Conservation (phyloP, 1,284 basidiomycete genomes). For the Neonothopanus nambi region DNA sequence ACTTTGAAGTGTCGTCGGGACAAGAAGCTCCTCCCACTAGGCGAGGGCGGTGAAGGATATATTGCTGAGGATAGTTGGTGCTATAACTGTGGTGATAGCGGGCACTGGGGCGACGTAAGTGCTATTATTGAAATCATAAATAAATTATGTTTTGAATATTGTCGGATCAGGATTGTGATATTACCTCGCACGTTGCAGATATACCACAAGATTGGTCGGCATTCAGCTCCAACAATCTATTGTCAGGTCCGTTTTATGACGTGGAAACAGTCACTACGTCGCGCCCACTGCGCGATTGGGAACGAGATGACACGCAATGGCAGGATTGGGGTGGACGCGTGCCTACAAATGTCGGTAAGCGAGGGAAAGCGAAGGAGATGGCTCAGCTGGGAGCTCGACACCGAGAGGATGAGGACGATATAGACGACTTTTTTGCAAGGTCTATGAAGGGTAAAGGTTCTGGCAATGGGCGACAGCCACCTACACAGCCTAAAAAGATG, state of each 20-base stretch:
- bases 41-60: conserved; percentile 78
- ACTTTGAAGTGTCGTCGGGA: conserved; percentile 51
- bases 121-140: not conserved
- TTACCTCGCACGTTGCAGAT: conserved; percentile 48
- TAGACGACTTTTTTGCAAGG: conserved; percentile 48
- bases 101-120: conserved; percentile 88
- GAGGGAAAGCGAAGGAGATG: conserved; percentile 59
- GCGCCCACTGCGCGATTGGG: conserved; percentile 40
- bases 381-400: conserved; percentile 53
- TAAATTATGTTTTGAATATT: conserved; percentile 5
- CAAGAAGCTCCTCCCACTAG: conserved; percentile 50
- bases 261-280: conserved; percentile 27
- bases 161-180: conserved; percentile 66
- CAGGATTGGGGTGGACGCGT: conserved; percentile 35
- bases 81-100: conserved; percentile 81
- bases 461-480: conserved; percentile 14
- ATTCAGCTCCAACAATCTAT: conserved; percentile 70
- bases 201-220: conserved; percentile 66
- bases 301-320: conserved; percentile 30
- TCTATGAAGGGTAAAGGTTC: conserved; percentile 24
- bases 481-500: conserved; percentile 14
- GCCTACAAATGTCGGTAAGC: conserved; percentile 64
- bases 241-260: conserved; percentile 75
- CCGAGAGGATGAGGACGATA: conserved; percentile 47
- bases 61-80: conserved; percentile 79